Evolutionary conservation across 768 basidiomycete species (phyloP).

Genomic region (Lactarius indigo): DNA sequence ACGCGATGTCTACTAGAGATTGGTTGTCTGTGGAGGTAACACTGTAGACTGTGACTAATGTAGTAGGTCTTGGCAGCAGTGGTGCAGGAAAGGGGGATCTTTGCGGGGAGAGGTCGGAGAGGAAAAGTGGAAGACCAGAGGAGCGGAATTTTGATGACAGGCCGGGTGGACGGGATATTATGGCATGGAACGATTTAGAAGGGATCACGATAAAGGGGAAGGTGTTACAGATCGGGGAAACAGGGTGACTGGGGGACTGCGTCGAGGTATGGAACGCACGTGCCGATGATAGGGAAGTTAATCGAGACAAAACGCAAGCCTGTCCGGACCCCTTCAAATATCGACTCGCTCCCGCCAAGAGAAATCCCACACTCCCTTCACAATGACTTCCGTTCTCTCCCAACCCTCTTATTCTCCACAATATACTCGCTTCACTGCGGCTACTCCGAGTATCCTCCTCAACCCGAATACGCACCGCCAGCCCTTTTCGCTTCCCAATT

Average conservation of each 20-base stretch:
- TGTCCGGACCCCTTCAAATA: not conserved
- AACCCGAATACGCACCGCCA: constrained; percentile 3
- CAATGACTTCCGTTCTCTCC: constrained; percentile 12
- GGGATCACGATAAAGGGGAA: not conserved
- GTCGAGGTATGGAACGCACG: constrained; percentile 2
- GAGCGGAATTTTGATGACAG: not conserved
- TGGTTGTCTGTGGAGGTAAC: not conserved
- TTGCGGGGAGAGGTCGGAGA: not conserved
- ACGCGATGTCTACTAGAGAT: not conserved
- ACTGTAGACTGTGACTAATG: too few relatives aligned
- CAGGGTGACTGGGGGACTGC: not conserved
- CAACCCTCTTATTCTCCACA: not conserved
- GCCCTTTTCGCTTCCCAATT: not conserved
- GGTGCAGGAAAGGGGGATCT: not conserved
- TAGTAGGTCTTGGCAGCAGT: not conserved
- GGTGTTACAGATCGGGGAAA: not conserved
- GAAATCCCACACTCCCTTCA: not conserved
- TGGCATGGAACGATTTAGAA: not conserved
- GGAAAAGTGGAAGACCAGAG: not conserved
- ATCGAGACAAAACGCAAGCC: not conserved
- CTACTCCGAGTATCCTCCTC: constrained; percentile 9
- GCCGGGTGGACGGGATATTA: not conserved
- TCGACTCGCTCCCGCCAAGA: not conserved
- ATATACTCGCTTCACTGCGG: not conserved
- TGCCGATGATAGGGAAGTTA: not conserved